A percentile compares a stretch with the other conserved stretches of the same genome.
phyloP scores from a whole-genome alignment of 176 grass and related monocot genomes.

The Elymus sibiricus region DNA sequence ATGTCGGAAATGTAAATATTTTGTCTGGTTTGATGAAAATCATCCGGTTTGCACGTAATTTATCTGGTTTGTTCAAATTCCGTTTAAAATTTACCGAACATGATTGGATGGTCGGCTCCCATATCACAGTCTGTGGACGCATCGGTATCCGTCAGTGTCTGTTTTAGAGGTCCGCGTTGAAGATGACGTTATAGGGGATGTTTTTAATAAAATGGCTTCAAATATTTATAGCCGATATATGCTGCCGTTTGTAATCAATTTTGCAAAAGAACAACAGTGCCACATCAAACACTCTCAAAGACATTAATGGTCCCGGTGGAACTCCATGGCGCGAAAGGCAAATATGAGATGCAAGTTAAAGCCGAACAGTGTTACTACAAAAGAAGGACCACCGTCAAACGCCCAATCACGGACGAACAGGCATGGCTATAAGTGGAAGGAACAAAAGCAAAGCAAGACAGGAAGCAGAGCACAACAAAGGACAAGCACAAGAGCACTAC shows the following conservation, averaged over 20 bases:
- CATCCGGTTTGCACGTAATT: too few species aligned
- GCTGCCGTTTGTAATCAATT: neutral
- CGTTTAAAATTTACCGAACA: too few species aligned
- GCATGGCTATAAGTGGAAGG: constrained; percentile 5
- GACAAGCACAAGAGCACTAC: neutral
- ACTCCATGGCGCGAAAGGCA: neutral
- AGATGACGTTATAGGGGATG: too few species aligned
- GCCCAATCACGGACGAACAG: neutral
- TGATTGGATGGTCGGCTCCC: too few species aligned
- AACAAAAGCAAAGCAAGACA: constrained; percentile 1
- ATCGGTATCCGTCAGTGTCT: too few species aligned
- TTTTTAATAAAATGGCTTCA: neutral
- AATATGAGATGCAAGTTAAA: neutral
- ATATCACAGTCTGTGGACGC: too few species aligned
- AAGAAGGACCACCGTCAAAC: neutral
- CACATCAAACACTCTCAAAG: neutral
- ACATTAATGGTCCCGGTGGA: neutral
- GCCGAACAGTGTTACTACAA: neutral
- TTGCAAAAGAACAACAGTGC: neutral
- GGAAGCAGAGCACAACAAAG: neutral
- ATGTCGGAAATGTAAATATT: too few species aligned
- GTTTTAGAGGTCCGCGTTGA: too few species aligned
- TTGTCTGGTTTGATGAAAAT: too few species aligned
- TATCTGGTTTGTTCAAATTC: too few species aligned
- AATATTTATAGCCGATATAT: neutral